phyloP scores from a whole-genome alignment of 768 basidiomycete species.

The Terana coerulea region DNA sequence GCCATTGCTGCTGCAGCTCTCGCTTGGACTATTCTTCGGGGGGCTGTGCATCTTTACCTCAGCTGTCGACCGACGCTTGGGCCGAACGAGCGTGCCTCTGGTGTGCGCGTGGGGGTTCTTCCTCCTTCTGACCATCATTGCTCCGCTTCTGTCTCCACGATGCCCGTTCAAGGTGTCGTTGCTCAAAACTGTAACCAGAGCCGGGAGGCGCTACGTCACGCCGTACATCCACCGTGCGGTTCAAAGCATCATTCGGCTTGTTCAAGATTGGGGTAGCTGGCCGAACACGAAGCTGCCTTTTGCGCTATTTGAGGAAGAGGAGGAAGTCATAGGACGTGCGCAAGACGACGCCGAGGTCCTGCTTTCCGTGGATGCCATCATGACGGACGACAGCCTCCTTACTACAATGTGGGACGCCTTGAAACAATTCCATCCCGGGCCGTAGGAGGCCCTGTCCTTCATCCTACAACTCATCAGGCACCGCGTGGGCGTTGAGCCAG shows the following conservation, averaged over 20 bases:
- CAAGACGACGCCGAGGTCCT: background rate
- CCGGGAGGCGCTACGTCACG: background rate
- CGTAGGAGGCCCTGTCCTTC: background rate
- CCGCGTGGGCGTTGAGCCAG: background rate
- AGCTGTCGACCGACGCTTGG: background rate
- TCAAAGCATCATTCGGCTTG: background rate
- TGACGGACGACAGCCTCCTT: background rate
- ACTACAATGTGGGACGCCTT: background rate
- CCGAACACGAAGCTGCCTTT: too few relatives aligned
- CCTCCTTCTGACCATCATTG: background rate
- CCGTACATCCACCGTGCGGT: background rate
- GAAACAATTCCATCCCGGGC: background rate
- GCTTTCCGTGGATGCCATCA: background rate
- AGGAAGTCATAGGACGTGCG: background rate
- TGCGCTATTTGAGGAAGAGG: background rate
- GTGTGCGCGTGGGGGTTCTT: constrained; percentile 1
- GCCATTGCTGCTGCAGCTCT: constrained; percentile 9
- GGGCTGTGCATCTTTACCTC: constrained; percentile 4
- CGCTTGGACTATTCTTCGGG: constrained; percentile 3
- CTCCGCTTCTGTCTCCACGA: background rate
- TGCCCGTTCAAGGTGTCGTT: background rate
- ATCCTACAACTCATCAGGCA: background rate
- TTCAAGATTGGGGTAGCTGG: background rate
- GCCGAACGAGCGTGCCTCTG: background rate
- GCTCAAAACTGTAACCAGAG: background rate